Percentiles rank a stretch among this genome's conserved stretches.
These are phyloP conservation scores for Cajanus cajan DNA, from an alignment of 306 rosid genomes.

Conservation along the genomic window DNA sequence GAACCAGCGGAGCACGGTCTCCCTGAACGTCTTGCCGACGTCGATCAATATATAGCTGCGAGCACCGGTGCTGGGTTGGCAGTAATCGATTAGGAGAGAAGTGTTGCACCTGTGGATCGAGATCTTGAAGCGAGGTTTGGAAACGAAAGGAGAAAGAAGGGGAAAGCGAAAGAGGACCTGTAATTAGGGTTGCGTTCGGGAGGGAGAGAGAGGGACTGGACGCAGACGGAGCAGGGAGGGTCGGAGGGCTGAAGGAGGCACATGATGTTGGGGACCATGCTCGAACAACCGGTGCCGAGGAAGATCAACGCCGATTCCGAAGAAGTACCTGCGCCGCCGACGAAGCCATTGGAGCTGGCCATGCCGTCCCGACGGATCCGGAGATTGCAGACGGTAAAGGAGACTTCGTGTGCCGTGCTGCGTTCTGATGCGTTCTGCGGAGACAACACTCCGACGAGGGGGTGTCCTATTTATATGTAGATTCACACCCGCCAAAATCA, in stretches of 20 bases:
- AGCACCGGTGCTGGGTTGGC: constrained; percentile 55
- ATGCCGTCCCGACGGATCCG: constrained; percentile 37
- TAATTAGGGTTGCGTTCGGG: constrained; percentile 82
- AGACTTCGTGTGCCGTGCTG: background rate
- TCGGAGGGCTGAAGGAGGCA: constrained; percentile 81
- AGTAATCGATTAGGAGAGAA: constrained; percentile 80
- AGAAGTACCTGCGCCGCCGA: constrained; percentile 6
- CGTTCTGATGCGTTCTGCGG: background rate
- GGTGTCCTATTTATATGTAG: background rate
- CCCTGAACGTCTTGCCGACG: constrained; percentile 93
- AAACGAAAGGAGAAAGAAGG: background rate
- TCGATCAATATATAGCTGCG: constrained; percentile 77
- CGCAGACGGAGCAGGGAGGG: constrained; percentile 82
- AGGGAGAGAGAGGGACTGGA: constrained; percentile 59
- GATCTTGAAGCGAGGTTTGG: background rate
- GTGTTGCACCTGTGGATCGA: constrained; percentile 71
- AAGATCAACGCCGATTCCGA: constrained; percentile 77
- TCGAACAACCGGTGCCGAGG: constrained; percentile 89
- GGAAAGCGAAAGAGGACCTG: constrained; percentile 48
- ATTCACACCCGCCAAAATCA: constrained; percentile 3
- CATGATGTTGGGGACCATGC: constrained; percentile 76
- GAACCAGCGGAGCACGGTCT: constrained; percentile 94
- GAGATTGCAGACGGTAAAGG: background rate
- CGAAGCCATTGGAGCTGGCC: constrained; percentile 51
- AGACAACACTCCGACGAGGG: background rate